Evolutionary conservation across 495 filamentous ascomycete species (phyloP), one percentile per base, ranked within the genome.

Genomic region (Apiosordaria backusii): DNA sequence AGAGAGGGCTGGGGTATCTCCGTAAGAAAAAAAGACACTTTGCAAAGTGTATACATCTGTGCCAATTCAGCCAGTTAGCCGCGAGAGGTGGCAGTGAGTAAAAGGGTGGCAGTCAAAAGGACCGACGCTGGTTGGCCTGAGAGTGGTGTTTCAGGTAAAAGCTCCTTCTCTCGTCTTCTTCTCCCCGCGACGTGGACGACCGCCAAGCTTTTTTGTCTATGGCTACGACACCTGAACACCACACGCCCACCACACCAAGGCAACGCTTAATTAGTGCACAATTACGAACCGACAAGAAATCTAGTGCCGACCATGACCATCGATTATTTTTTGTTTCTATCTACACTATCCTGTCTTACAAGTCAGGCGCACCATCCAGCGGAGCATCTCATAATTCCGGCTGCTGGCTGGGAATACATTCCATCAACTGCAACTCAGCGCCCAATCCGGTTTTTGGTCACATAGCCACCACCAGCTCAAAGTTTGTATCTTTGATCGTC

Each of bases 111-210:
- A 55, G 52, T 13, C 3, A 22, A 61, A 63, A 50, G 53, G 59
- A 60, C 60, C 24, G 60, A 65, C 29, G 50, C 65, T 72, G 71
- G 71, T 70, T 73, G 74, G 71, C 70, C 66, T 13, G 45, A 40
- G 59, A 40, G 27, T 29, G 60, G 26, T 67, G 74, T 75, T 75
- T 75, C 74, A 75, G 61, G 67, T 72, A 65, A 62, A 73, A 71
- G 61, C 60, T 45, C 35, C 35, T 45, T 45, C 35, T 45, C 35
- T 45, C 35, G 35, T 45, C 35, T 45, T 45, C 35, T 45, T 45
- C 35, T 15, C n/a, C n/a, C n/a, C n/a, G n/a, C n/a, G n/a, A 50
- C 40, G 16, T 16, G 16, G 40, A 55, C n/a, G 22, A 55, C n/a
- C n/a, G 52, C n/a, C n/a, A 55, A 19, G 22, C 52, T 55, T 55